Evolutionary conservation across 2,329 filamentous ascomycete genomes (phyloP).

Genomic region (Penicillium hesseltinei): DNA sequence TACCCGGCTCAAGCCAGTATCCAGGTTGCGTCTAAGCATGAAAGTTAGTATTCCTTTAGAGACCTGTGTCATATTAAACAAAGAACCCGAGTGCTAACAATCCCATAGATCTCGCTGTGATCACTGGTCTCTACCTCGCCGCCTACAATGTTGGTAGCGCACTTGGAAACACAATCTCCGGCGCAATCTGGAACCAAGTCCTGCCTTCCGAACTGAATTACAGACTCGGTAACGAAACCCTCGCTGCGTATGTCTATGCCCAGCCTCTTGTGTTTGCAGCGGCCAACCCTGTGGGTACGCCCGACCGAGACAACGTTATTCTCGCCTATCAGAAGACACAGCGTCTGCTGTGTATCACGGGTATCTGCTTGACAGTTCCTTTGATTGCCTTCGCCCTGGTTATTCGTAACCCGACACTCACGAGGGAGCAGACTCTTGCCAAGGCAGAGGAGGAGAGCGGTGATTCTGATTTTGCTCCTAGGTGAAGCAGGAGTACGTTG

Average conservation of each 20-base stretch:
- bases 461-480: neutral
- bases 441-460: constrained; percentile 33
- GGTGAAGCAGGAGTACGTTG: neutral
- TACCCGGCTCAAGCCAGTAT: constrained; percentile 53
- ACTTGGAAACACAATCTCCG: constrained; percentile 59
- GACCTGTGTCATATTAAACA: neutral
- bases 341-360: constrained; percentile 50
- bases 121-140: constrained; percentile 63
- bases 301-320: constrained; percentile 45
- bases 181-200: constrained; percentile 62
- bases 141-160: constrained; percentile 64
- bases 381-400: constrained; percentile 48
- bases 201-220: constrained; percentile 49
- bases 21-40: constrained; percentile 51
- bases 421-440: constrained; percentile 47
- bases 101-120: constrained; percentile 56
- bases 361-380: constrained; percentile 49
- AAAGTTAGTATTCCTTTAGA: constrained; percentile 33
- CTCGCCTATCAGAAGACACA: constrained; percentile 48
- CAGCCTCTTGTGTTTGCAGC: constrained; percentile 42
- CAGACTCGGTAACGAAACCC: constrained; percentile 40
- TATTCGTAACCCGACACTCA: constrained; percentile 48
- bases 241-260: constrained; percentile 43
- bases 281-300: constrained; percentile 46
- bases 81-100: neutral